Evolutionary conservation across 148 eudicot genomes (phyloP), one percentile per base, ranked within the genome.

Genomic region (Chenopodium album): DNA sequence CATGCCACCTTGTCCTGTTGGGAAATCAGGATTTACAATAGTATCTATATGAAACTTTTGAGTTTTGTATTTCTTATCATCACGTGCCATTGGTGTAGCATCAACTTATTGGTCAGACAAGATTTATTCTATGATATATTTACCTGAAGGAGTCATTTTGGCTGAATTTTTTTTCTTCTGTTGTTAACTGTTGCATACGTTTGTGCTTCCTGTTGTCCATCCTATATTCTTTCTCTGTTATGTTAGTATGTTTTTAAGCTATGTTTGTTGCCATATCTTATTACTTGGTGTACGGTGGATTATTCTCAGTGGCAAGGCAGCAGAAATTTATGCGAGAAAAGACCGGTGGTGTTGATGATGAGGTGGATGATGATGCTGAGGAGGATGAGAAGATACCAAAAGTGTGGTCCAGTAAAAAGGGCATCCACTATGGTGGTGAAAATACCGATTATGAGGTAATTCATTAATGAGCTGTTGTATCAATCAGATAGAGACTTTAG

Each of bases 261-360:
- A 37, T 71, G 41, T 12, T 4, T 79, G 62, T 22, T 69, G 22
- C 29, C 31, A 76, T 34, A 64, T 26, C 22, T 79, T 48, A 48
- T 47, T 76, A 60, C 79, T 48, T 63, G 41, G n/a, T 62, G 31
- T 78, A 9, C 71, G 67, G 13, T 74, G 41, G 20, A 79, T 76
- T 81, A 62, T 84, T 80, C 44, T 81, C 84, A 96, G 99, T 96
- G 81, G 78, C 70, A 69, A 91, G 87, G 87, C 87, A 86, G 68
- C 90, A 87, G 44, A 91, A 89, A 80, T 86, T 81, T 85, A 52
- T 96, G 78, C 86, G 77, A 75, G 85, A 86, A 59, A 94, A 90
- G 85, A 41, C 77, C 65, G 97, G 95, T 31, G 94, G 88, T 32
- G 90, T 85, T 83, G 97, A 90, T 71, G 95, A 96, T 81, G 99